A percentile compares a stretch with the other conserved stretches of the same genome.
phyloP scores from a whole-genome alignment of 208 protist species.

The Acanthamoeba divionensis region DNA sequence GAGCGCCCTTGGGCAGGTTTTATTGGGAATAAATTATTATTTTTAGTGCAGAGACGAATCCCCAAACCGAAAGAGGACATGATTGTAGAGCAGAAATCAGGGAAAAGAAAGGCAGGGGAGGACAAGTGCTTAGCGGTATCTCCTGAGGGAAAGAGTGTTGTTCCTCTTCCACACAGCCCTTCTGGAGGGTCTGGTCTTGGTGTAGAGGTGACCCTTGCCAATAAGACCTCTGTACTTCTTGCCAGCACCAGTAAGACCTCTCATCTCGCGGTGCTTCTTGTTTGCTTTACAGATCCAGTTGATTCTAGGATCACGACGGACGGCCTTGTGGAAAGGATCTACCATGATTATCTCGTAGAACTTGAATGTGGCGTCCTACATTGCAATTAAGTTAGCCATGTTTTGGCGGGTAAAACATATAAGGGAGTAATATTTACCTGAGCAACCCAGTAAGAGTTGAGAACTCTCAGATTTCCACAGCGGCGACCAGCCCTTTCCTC shows the following conservation, averaged over 20 bases:
- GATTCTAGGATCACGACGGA: slow-evolving; percentile 96
- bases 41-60: no score
- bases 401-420: background rate
- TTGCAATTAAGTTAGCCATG: background rate
- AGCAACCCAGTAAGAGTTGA: slow-evolving; percentile 99
- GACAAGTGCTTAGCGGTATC: slow-evolving; percentile 90
- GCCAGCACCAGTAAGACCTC: slow-evolving; percentile 97
- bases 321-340: slow-evolving; percentile 95
- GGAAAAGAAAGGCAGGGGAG: no score
- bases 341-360: slow-evolving; percentile 99
- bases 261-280: slow-evolving; percentile 96
- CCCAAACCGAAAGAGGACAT: no score
- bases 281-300: slow-evolving; percentile 98
- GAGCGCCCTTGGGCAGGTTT: no score
- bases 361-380: slow-evolving; percentile 94
- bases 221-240: slow-evolving; percentile 93
- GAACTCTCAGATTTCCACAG: slow-evolving; percentile 95
- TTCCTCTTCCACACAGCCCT: slow-evolving; percentile 96
- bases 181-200: slow-evolving; percentile 93
- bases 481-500: slow-evolving; percentile 96
- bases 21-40: no score
- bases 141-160: slow-evolving; percentile 93
- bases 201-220: slow-evolving; percentile 91
- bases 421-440: slow-evolving; percentile 62
- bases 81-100: no score